A percentile compares a stretch with the other conserved stretches of the same genome.
Conservation (phyloP, 805 yeast species). For the Naumovozyma castellii region DNA sequence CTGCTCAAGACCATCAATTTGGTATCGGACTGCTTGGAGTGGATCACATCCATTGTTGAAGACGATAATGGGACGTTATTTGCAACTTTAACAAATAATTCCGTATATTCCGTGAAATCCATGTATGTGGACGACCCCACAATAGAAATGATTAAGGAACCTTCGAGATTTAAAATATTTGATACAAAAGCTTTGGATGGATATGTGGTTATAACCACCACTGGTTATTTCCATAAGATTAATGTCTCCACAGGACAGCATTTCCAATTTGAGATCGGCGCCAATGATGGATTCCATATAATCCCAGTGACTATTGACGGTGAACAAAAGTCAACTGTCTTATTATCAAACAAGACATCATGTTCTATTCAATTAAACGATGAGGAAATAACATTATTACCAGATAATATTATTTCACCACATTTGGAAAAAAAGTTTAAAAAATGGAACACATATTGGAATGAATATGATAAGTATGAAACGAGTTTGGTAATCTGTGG, state of each 20-base stretch:
- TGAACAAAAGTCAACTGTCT: constrained; percentile 5
- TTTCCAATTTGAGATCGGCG: constrained; percentile 2
- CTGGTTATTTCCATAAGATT: constrained; percentile 11
- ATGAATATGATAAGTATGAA: constrained; percentile 23
- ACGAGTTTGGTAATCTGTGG: constrained; percentile 23
- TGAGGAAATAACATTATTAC: constrained; percentile 6
- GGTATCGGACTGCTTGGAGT: constrained; percentile 4
- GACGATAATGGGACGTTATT: constrained; percentile 4
- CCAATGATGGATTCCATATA: constrained; percentile 14
- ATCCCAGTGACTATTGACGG: constrained; percentile 11
- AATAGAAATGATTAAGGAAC: constrained; percentile 3
- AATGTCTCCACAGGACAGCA: constrained; percentile 4
- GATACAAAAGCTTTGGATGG: constrained; percentile 13
- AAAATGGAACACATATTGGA: constrained; percentile 21
- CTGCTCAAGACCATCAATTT: not conserved
- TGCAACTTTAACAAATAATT: constrained; percentile 18
- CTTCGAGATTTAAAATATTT: constrained; percentile 15
- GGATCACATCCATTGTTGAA: constrained; percentile 21
- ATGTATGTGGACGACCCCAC: not conserved
- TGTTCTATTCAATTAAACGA: constrained; percentile 9
- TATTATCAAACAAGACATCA: constrained; percentile 16
- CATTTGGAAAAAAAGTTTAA: constrained; percentile 21
- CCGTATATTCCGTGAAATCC: constrained; percentile 11
- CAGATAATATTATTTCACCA: constrained; percentile 18
- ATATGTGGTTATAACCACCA: constrained; percentile 10